Evolutionary conservation across 371 early-diverging fungal genomes (phyloP), one percentile per base, ranked within the genome.

Genomic region (Mortierella sp.): DNA sequence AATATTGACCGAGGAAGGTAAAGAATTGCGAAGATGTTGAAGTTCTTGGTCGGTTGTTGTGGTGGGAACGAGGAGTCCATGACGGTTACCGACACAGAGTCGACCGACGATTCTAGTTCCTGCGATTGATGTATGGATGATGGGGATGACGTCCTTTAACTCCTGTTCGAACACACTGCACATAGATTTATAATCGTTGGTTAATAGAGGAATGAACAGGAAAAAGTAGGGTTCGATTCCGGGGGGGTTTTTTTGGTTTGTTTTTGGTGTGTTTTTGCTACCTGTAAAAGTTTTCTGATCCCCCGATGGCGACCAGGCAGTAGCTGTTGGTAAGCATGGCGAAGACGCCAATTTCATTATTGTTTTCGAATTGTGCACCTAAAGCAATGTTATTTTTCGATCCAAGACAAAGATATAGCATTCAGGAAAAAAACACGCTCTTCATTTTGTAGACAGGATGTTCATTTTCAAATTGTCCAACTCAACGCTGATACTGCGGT

Each of bases 31-130:
- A 49, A 99, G 81, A 79, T 99, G 99, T 82, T 97, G 97, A 37
- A 99, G 91, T 83, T 99, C 99, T 83, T 99, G 99, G 85, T 99
- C 99, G 48, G 99, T 97, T 41, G 99, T 99, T 3, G 97, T 92
- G 80, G 90, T 90, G 52, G 99, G 99, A 27, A 99, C 96, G 47
- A 99, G 84, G 24, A 99, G 90, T 42, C 99, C 99, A 64, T 98
- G 91, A 70, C 94, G 90, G 87, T 99, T 99, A 50, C 97, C 99
- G 50, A 89, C 97, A 41, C 95, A 93, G 61, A 98, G 86, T 50
- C 98, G 91, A 51, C 99, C 99, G 46, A 99, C 89, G 72, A 99
- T 98, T 60, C 98, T 92, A 34, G 98, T 99, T 41, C 99, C 99
- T 60, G 95, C 99, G 78, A 99, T 99, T 19, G 98, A 96, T 31